Percentiles rank a stretch among this genome's conserved stretches.
These are phyloP conservation scores for Miscanthus lutarioriparius DNA, from an alignment of 176 grass and related monocot species.

Conservation along the genomic window DNA sequence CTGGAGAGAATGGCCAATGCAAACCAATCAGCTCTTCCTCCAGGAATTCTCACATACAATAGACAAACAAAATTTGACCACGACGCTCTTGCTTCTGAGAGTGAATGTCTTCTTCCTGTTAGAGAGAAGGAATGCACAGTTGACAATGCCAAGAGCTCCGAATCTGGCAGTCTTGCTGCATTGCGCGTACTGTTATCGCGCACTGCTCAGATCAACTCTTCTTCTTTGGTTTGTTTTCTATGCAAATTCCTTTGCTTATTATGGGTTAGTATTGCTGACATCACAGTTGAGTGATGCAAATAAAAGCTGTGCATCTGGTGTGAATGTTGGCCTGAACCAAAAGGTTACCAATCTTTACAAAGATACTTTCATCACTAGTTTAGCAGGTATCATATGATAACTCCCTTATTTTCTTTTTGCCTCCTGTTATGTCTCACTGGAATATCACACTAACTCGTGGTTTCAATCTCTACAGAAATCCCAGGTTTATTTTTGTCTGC, in stretches of 20 bases:
- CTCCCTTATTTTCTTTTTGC: neutral
- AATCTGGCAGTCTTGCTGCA: slow-evolving; percentile 37
- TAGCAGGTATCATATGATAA: slow-evolving; percentile 52
- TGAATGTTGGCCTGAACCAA: slow-evolving; percentile 6
- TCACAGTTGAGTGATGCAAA: slow-evolving; percentile 56
- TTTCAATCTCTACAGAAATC: slow-evolving; percentile 44
- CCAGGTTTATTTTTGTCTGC: slow-evolving; percentile 73
- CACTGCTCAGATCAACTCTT: slow-evolving; percentile 68
- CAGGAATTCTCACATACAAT: slow-evolving; percentile 58
- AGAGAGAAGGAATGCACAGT: slow-evolving; percentile 20
- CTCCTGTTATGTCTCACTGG: neutral
- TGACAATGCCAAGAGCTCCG: slow-evolving; percentile 28
- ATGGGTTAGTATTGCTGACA: slow-evolving; percentile 78
- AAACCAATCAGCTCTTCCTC: slow-evolving; percentile 58
- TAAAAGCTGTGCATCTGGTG: slow-evolving; percentile 43
- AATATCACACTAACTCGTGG: neutral
- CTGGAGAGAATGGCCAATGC: slow-evolving; percentile 72
- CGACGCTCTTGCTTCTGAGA: slow-evolving; percentile 35
- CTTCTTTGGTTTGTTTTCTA: slow-evolving; percentile 80
- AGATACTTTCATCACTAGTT: slow-evolving; percentile 74
- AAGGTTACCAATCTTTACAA: slow-evolving; percentile 55
- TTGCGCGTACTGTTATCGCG: slow-evolving; percentile 53
- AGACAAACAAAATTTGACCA: slow-evolving; percentile 34
- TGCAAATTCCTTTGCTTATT: slow-evolving; percentile 86
- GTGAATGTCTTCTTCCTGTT: slow-evolving; percentile 35